A percentile compares a stretch with the other conserved stretches of the same genome.
These are phyloP conservation scores for Metschnikowia amazonensis DNA, from an alignment of 805 yeast species.

Conservation along the genomic window DNA sequence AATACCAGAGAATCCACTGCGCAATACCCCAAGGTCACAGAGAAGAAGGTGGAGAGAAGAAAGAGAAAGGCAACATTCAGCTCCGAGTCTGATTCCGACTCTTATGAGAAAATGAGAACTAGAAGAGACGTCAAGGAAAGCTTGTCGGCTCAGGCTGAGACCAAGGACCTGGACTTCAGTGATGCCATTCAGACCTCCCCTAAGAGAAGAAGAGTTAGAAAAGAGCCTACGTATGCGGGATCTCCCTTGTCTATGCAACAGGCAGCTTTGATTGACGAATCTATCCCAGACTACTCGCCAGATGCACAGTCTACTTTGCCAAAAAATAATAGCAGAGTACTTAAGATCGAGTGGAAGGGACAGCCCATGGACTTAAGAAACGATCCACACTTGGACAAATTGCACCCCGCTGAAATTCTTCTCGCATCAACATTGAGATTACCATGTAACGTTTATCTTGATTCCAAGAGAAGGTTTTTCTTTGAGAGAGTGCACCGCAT, in stretches of 20 bases:
- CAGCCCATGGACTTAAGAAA: constrained; percentile 86
- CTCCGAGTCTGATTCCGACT: constrained; percentile 34
- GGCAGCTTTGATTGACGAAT: constrained; percentile 59
- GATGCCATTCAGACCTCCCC: constrained; percentile 26
- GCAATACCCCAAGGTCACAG: constrained; percentile 9
- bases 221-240: constrained; percentile 25
- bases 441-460: constrained; percentile 80
- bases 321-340: constrained; percentile 56
- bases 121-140: constrained; percentile 49
- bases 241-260: constrained; percentile 40
- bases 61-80: constrained; percentile 17
- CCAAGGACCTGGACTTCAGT: neutral
- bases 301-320: constrained; percentile 57
- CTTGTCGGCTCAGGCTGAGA: constrained; percentile 5
- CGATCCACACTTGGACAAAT: constrained; percentile 67
- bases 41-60: constrained; percentile 19
- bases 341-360: constrained; percentile 96
- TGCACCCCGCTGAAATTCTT: constrained; percentile 89
- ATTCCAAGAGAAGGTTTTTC: constrained; percentile 68
- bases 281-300: constrained; percentile 83
- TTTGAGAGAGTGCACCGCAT: constrained; percentile 81
- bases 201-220: constrained; percentile 39
- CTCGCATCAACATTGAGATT: constrained; percentile 86
- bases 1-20: constrained; percentile 19
- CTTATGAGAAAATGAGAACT: constrained; percentile 52